Conservation (phyloP, 768 basidiomycete genomes). For the Auricularia sp. region DNA sequence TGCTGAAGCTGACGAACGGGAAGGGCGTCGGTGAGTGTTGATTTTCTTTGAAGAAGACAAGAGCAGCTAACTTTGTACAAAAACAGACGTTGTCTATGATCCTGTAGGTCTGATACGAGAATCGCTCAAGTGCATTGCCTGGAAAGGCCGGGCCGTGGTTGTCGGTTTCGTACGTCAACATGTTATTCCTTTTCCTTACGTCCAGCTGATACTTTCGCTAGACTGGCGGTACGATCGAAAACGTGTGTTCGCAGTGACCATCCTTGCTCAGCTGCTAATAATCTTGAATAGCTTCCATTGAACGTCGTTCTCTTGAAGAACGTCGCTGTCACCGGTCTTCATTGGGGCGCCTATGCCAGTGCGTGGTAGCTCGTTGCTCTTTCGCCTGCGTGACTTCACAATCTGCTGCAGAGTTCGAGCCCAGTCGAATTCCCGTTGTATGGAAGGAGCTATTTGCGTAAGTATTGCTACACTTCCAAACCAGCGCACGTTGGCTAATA, state of each 20-base stretch:
- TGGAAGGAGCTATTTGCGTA: constrained; percentile 64
- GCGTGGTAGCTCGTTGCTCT: constrained; percentile 17
- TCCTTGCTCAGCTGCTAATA: neutral
- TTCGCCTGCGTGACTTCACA: neutral
- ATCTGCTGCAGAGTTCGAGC: constrained; percentile 46
- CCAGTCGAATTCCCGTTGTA: constrained; percentile 48
- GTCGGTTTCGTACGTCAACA: constrained; percentile 64
- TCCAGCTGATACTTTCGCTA: constrained; percentile 1
- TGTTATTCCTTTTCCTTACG: constrained; percentile 21
- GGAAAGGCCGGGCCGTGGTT: constrained; percentile 88
- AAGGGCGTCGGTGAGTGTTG: constrained; percentile 53
- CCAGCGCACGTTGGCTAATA: neutral
- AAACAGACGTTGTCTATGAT: constrained; percentile 62
- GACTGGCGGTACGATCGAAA: constrained; percentile 16
- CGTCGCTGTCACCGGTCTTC: constrained; percentile 69
- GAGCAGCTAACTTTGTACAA: neutral
- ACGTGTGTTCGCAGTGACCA: neutral
- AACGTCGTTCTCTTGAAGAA: constrained; percentile 73
- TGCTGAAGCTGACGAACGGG: constrained; percentile 69
- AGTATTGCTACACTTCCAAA: constrained; percentile 10
- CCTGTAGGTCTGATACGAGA: constrained; percentile 77
- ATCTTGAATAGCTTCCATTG: constrained; percentile 60
- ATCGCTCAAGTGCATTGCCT: constrained; percentile 83
- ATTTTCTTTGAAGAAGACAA: neutral
- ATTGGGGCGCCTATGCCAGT: constrained; percentile 79